Conservation (phyloP, 805 yeast genomes). For the Wickerhamomyces xylosicus region DNA sequence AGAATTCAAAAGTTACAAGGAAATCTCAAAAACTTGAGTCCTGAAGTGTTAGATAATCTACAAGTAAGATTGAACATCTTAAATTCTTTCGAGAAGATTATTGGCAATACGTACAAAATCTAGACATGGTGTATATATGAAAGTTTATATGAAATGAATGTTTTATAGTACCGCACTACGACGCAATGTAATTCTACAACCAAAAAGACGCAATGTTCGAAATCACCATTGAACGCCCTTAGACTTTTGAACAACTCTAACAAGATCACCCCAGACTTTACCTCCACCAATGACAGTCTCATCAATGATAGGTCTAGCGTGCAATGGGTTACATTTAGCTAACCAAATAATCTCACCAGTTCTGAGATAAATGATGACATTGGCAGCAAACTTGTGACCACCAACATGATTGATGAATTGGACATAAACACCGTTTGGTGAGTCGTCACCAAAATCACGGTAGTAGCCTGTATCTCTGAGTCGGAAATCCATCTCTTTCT, state of each 20-base stretch:
- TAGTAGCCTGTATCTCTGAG: slow-evolving; percentile 61
- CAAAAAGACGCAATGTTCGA: too few species aligned
- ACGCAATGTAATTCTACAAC: too few species aligned
- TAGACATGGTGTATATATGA: too few species aligned
- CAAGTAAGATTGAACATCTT: slow-evolving; percentile 41
- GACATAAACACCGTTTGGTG: slow-evolving; percentile 68
- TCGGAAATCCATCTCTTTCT: slow-evolving; percentile 63
- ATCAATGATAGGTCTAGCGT: slow-evolving; percentile 63
- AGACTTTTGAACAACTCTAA: slow-evolving; percentile 50
- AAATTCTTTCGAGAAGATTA: slow-evolving; percentile 10
- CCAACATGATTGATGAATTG: slow-evolving; percentile 81
- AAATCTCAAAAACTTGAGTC: slow-evolving; percentile 24
- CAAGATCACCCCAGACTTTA: slow-evolving; percentile 58
- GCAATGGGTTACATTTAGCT: slow-evolving; percentile 74
- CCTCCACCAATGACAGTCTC: slow-evolving; percentile 61
- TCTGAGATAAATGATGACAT: slow-evolving; percentile 65
- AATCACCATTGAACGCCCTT: slow-evolving; percentile 43
- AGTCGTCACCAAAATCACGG: slow-evolving; percentile 67
- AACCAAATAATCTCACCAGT: slow-evolving; percentile 78
- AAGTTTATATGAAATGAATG: too few species aligned
- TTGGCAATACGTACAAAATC: too few species aligned
- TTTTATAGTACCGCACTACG: too few species aligned
- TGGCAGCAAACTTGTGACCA: slow-evolving; percentile 92
- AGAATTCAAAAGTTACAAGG: slow-evolving; percentile 33
- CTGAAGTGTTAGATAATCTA: slow-evolving; percentile 36